Base-by-base conservation (phyloP, 2,329 filamentous ascomycete genomes). In the Aureobasidium lini region DNA sequence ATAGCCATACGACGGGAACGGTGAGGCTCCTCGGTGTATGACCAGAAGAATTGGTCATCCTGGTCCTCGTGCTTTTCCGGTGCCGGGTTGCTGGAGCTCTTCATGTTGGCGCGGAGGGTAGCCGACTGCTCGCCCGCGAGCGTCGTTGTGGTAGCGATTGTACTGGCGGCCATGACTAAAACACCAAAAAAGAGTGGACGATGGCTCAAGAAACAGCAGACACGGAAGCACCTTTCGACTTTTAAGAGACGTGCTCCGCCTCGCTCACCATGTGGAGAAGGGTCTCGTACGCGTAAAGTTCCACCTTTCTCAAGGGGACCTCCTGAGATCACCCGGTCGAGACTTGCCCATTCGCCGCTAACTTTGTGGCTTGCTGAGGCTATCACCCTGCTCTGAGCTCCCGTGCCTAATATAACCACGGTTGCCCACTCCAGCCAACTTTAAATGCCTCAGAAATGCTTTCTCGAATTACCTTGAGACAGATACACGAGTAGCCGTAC, bases 1-100 rank as follows among this genome's bases (percentile, higher is more conserved):
- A 99, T 99, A 63, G 91, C 90, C 67, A 93, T 84, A 60, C 94
- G 84, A 66, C 94, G 82, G 34, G 93, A 94, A 66, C 91, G 85
- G 75, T 99, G 94, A 63, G 94, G 94, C 76, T 99, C 94, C 74
- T 99, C 94, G 9, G 94, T 96, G 72, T 99, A 97, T 42, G 94
- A 96, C 94, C 95, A 97, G 78, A 95, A 96, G 81, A 97, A 97
- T 72, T 86, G 81, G 63, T 85, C 72, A 43, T 75, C 64, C 15
- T 59, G 54, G n/a, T 31, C 31, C 34, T 57, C 13, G 13, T 47
- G 28, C 31, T 39, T 40, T 16, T 6, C 4, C 15, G 54, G 43
- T 16, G 36, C 42, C 32, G 52, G 52, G 31, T 36, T 32, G 52
- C 37, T 54, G 11, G 50, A 54, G 50, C 44, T 72, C 70, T 42